These are phyloP conservation scores for Jamesozyma jinghongensis DNA, from an alignment of 805 yeast species.

Conservation along the genomic window DNA sequence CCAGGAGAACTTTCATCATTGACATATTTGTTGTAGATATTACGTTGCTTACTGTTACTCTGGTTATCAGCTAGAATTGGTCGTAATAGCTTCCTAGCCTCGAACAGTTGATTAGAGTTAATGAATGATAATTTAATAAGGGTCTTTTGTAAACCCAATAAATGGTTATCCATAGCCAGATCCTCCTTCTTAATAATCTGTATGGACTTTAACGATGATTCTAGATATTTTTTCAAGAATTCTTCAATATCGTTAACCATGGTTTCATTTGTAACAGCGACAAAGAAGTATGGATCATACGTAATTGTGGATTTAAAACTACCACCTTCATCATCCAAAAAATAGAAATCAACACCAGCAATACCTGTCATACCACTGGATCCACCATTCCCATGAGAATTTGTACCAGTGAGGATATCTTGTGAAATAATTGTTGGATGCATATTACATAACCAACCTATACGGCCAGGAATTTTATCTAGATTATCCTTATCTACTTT, in stretches of 20 bases:
- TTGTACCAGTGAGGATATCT: slow-evolving; percentile 19
- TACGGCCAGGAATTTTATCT: slow-evolving; percentile 21
- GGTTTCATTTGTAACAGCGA: slow-evolving; percentile 44
- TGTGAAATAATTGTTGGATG: slow-evolving; percentile 71
- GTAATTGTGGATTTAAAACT: slow-evolving; percentile 77
- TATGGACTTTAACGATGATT: slow-evolving; percentile 49
- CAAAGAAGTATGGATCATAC: slow-evolving; percentile 79
- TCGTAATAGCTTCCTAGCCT: slow-evolving; percentile 58
- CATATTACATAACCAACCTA: slow-evolving; percentile 92
- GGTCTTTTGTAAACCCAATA: slow-evolving; percentile 61
- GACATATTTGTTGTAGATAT: slow-evolving; percentile 39
- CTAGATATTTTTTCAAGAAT: slow-evolving; percentile 58
- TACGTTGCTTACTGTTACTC: slow-evolving; percentile 50
- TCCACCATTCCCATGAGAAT: background rate
- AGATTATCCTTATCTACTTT: slow-evolving; percentile 9
- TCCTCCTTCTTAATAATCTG: slow-evolving; percentile 64
- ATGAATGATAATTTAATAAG: slow-evolving; percentile 64
- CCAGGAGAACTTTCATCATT: slow-evolving; percentile 30
- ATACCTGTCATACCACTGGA: slow-evolving; percentile 37
- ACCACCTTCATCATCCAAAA: slow-evolving; percentile 94
- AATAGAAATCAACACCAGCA: slow-evolving; percentile 90
- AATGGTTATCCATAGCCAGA: slow-evolving; percentile 72
- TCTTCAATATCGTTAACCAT: slow-evolving; percentile 70
- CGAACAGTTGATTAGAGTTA: slow-evolving; percentile 62
- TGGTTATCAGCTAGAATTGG: slow-evolving; percentile 68